Evolutionary conservation across 2,329 filamentous ascomycete genomes (phyloP).

Genomic region (Ceratocystis smalleyi): DNA sequence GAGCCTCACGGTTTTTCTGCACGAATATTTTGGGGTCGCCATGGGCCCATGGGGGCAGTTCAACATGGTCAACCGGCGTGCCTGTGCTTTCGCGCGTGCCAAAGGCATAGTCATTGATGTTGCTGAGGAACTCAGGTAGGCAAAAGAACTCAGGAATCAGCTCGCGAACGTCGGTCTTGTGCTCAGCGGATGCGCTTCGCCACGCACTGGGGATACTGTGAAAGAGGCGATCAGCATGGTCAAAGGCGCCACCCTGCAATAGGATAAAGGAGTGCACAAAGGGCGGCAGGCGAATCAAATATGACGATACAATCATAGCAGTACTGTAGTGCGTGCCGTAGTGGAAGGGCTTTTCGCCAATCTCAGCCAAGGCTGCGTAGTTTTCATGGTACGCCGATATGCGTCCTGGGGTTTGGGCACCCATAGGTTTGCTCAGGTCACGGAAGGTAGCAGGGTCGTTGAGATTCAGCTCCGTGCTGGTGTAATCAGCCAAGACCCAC

Average conservation of each 20-base stretch:
- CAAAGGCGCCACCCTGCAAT: constrained; percentile 88
- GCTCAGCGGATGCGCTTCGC: constrained; percentile 75
- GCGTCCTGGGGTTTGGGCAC: constrained; percentile 63
- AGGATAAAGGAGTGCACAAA: constrained; percentile 93
- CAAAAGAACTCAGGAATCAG: constrained; percentile 96
- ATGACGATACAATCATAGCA: constrained; percentile 96
- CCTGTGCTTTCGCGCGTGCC: constrained; percentile 69
- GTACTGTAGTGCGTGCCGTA: constrained; percentile 98
- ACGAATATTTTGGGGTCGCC: constrained; percentile 93
- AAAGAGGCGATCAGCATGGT: constrained; percentile 89
- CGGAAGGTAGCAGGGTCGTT: constrained; percentile 72
- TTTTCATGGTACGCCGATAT: constrained; percentile 69
- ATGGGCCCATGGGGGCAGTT: constrained; percentile 91
- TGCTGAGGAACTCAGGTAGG: constrained; percentile 84
- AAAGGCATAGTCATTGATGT: constrained; percentile 89
- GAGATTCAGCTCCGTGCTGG: constrained; percentile 79
- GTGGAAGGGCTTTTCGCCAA: constrained; percentile 85
- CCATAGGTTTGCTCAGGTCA: constrained; percentile 91
- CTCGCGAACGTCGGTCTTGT: constrained; percentile 88
- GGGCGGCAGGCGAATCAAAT: constrained; percentile 83
- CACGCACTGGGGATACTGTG: constrained; percentile 85
- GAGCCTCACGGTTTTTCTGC: constrained; percentile 81
- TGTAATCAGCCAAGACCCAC: constrained; percentile 93
- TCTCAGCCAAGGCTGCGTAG: constrained; percentile 77
- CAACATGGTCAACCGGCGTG: constrained; percentile 67